Conservation (phyloP, 2,329 filamentous ascomycete genomes). For the Sclerotinia nivalis region DNA sequence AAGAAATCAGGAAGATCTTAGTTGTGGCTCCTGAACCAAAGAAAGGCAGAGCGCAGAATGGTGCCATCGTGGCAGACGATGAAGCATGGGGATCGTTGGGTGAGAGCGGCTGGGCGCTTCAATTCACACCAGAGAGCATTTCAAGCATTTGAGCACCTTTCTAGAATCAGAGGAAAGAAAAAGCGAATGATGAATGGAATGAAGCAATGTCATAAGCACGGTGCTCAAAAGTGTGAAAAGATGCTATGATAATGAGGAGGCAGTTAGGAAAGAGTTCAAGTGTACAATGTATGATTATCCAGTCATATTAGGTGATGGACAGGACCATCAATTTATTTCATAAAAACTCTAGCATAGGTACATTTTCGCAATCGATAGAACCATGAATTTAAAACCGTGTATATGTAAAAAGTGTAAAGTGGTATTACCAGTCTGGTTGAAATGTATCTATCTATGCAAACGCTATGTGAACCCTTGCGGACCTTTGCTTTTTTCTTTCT, state of each 20-base stretch:
- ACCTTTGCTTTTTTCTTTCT: slow-evolving; percentile 20
- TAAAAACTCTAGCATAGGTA: background rate
- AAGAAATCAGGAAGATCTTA: too few relatives aligned
- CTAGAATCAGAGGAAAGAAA: background rate
- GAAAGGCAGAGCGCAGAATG: background rate
- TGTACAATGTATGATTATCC: background rate
- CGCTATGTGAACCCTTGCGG: slow-evolving; percentile 14
- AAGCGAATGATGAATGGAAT: slow-evolving; percentile 11
- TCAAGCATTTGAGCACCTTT: background rate
- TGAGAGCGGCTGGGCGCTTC: background rate
- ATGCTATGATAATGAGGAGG: background rate
- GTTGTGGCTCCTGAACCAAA: background rate
- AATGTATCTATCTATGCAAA: slow-evolving; percentile 15
- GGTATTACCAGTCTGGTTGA: slow-evolving; percentile 14
- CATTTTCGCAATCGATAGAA: background rate
- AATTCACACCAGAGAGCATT: background rate
- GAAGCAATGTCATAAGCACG: background rate
- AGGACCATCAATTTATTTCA: background rate
- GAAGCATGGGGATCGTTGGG: too few relatives aligned
- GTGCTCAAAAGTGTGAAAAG: background rate
- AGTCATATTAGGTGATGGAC: background rate
- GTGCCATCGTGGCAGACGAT: background rate
- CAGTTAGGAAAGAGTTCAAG: background rate
- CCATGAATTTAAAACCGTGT: background rate
- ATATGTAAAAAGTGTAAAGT: background rate